Percentiles rank a stretch among this genome's conserved stretches.
Evolutionary conservation across 2,329 filamentous ascomycete species (phyloP).

Genomic region (Beauveria asiatica): DNA sequence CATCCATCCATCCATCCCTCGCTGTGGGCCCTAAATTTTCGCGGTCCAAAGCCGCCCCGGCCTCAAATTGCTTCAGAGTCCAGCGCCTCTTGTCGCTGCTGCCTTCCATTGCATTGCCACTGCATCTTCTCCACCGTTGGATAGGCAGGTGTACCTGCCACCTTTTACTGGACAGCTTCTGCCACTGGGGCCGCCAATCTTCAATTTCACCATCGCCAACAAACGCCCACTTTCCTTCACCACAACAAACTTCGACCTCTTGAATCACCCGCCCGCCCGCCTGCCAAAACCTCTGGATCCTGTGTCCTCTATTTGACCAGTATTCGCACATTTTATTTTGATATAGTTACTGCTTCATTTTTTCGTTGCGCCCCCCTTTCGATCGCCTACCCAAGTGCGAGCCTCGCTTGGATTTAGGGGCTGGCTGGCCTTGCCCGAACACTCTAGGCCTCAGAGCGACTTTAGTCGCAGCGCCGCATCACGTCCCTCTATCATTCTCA

Average conservation of each 20-base stretch:
- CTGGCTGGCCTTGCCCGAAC: neutral
- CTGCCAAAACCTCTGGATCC: neutral
- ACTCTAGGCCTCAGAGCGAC: neutral
- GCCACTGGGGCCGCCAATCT: neutral
- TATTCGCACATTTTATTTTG: neutral
- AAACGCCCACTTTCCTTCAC: slow-evolving; percentile 9
- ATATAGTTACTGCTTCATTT: neutral
- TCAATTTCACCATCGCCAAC: slow-evolving; percentile 7
- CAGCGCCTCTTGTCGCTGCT: neutral
- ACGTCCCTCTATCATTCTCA: slow-evolving; percentile 25
- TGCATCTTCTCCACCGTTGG: neutral
- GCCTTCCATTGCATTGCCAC: slow-evolving; percentile 1
- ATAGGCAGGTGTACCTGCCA: neutral
- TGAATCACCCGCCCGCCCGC: neutral
- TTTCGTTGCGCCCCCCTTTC: neutral
- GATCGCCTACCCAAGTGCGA: neutral
- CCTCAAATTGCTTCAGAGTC: neutral
- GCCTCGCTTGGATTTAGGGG: slow-evolving; percentile 1
- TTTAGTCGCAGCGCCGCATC: slow-evolving; percentile 13
- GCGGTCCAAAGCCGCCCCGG: slow-evolving; percentile 1
- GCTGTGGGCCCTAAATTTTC: slow-evolving; percentile 4
- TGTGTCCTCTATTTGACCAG: neutral
- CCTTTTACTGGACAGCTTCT: neutral
- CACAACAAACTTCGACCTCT: slow-evolving; percentile 7
- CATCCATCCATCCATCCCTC: neutral